Evolutionary conservation across 2,329 filamentous ascomycete species (phyloP).

Genomic region (Pleomassaria siparia): DNA sequence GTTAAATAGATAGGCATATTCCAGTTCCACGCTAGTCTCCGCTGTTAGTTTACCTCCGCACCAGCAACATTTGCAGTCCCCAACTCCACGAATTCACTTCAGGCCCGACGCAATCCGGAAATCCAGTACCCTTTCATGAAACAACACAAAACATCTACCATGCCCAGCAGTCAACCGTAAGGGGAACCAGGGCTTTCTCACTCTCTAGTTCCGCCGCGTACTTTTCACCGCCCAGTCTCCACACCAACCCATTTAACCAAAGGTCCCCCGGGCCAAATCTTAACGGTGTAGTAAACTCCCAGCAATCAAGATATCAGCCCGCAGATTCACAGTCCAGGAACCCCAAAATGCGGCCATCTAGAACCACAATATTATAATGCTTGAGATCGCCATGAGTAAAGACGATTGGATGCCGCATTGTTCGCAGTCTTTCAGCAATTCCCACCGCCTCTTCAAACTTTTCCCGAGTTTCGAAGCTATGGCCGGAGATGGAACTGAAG

Average conservation of each 20-base stretch:
- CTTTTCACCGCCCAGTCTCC: conserved; percentile 12
- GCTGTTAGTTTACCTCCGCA: no score
- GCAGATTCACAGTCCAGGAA: conserved; percentile 25
- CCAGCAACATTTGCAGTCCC: no score
- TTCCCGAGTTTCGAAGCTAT: conserved; percentile 27
- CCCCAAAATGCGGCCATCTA: conserved; percentile 17
- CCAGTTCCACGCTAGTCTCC: no score
- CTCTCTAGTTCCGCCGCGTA: conserved; percentile 15
- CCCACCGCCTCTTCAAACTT: conserved; percentile 28
- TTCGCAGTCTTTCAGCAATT: conserved; percentile 20
- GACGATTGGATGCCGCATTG: conserved; percentile 24
- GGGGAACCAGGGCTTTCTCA: conserved; percentile 17
- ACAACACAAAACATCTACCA: conserved; percentile 12
- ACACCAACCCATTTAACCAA: conserved; percentile 17
- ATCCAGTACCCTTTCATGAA: no score
- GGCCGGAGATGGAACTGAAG: conserved; percentile 24
- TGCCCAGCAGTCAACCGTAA: conserved; percentile 17
- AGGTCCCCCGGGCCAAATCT: conserved; percentile 13
- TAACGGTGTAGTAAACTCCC: conserved; percentile 21
- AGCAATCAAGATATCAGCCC: conserved; percentile 28
- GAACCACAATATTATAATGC: conserved; percentile 23
- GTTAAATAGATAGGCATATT: no score
- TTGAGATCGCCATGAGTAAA: conserved; percentile 29
- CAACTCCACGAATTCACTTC: no score
- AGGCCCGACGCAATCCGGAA: no score